These are phyloP conservation scores for Coriolopsis trogii DNA, from an alignment of 1,284 basidiomycete species.

Conservation along the genomic window DNA sequence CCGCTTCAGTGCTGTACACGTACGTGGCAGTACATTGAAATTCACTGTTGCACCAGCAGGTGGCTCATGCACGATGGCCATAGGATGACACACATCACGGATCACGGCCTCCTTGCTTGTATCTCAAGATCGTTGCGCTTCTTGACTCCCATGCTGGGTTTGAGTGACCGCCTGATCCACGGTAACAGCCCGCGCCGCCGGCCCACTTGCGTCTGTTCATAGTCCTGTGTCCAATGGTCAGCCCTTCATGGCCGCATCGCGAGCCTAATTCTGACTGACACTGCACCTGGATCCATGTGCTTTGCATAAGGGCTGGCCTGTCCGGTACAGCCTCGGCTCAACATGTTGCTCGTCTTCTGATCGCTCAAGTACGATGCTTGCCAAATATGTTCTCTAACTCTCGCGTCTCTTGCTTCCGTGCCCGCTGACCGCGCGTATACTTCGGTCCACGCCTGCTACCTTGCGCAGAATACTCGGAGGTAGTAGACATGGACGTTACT, in stretches of 20 bases:
- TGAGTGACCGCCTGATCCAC: background rate
- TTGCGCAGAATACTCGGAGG: slow-evolving; percentile 19
- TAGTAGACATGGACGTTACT: slow-evolving; percentile 7
- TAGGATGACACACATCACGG: too few species aligned
- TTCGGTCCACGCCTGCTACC: slow-evolving; percentile 11
- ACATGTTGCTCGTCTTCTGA: background rate
- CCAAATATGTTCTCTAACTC: slow-evolving; percentile 11
- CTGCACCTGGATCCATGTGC: background rate
- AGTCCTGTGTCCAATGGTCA: too few species aligned
- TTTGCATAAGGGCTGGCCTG: background rate
- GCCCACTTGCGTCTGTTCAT: too few species aligned
- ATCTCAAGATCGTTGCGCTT: too few species aligned
- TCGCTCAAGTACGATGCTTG: slow-evolving; percentile 1
- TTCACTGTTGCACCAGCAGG: too few species aligned
- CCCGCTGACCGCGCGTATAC: slow-evolving; percentile 15
- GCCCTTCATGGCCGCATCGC: too few species aligned
- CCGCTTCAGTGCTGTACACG: too few species aligned
- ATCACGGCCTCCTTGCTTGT: too few species aligned
- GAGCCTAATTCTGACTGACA: background rate
- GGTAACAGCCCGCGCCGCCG: background rate
- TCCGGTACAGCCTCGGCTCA: slow-evolving; percentile 16
- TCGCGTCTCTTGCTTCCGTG: slow-evolving; percentile 5
- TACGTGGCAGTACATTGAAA: too few species aligned
- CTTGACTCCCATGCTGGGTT: too few species aligned
- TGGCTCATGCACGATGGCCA: too few species aligned